Conservation (phyloP, 345 rosid genomes). For the Capsella bursapastoris region DNA sequence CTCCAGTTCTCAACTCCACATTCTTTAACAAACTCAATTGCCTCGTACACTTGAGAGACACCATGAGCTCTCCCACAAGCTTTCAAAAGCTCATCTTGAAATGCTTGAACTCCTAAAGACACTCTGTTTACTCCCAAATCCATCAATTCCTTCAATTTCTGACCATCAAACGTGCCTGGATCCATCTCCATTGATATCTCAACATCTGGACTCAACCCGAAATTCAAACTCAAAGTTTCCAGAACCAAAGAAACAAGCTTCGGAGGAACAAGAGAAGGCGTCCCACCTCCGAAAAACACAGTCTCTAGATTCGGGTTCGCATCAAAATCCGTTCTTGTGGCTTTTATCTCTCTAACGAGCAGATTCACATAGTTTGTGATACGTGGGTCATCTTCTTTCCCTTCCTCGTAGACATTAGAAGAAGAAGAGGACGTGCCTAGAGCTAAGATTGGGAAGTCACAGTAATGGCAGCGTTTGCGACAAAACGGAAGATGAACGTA, state of each 20-base stretch:
- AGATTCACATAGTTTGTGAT: conserved; percentile 60
- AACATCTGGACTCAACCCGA: conserved; percentile 63
- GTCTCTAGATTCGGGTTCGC: conserved; percentile 59
- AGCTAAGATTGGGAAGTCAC: conserved; percentile 90
- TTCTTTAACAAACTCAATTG: conserved; percentile 64
- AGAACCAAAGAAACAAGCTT: conserved; percentile 65
- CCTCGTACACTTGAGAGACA: conserved; percentile 70
- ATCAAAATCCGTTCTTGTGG: conserved; percentile 48
- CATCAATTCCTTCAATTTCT: conserved; percentile 59
- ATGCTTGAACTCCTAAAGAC: conserved; percentile 92
- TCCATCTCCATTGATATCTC: conserved; percentile 99
- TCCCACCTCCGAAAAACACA: conserved; percentile 93
- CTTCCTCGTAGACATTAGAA: conserved; percentile 34
- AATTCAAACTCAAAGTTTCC: conserved; percentile 58
- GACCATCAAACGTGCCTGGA: conserved; percentile 82
- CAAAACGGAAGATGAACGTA: conserved; percentile 94
- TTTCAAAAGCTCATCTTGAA: conserved; percentile 83
- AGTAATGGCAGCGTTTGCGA: conserved; percentile 93
- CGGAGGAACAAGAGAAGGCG: conserved; percentile 94
- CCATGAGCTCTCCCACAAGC: conserved; percentile 97
- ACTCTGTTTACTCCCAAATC: conserved; percentile 92
- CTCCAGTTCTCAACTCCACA: conserved; percentile 90
- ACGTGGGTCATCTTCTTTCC: conserved; percentile 65
- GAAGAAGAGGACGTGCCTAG: conserved; percentile 61
- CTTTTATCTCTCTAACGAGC: conserved; percentile 62